Base-by-base conservation (phyloP, 202 grass and related monocot genomes). In the Cymbopogon flexuosus region DNA sequence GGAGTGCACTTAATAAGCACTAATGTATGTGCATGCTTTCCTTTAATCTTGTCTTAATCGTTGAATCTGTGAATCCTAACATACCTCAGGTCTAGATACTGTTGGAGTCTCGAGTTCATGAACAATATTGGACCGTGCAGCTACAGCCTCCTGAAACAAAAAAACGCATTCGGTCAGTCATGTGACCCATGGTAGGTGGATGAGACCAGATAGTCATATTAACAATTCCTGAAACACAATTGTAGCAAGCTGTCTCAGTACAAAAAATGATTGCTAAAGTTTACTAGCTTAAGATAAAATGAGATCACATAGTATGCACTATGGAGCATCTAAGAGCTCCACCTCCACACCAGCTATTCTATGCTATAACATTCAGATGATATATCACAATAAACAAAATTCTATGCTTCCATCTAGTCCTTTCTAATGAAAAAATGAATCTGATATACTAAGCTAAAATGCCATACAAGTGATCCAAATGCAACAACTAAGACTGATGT, bases 121-220 rank as follows among this genome's bases (percentile, higher is more conserved):
- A 45, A 88, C 80, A 71, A 88, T 68, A 43, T 81, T 93, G 64
- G 92, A 87, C 72, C 62, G 90, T 65, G 96, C 87, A 76, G 89
- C 83, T 62, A 99, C 78, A 54, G 92, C 92, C 80, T 99, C 96
- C 96, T 99, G 69, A 77, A 90, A 88, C 62, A 62, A 46, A 81
- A 78, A 64, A 27, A 86, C 56, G 13, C 13, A 49, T 76, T 84
- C 69, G 22, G n/a, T 42, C 52, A 62, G 73, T 33, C 22, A 52
- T 82, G 21, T 33, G 15, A 40, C 12, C 34, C 22, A 27, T 27
- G 34, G 43, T 33, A 66, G 36, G 30, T 30, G 40, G 11, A 67
- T 46, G 49, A 78, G 6, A 68, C 65, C 15, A 37, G 40, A 78
- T 42, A 65, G 10, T 47, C 29, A 11, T 52, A 16, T 52, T 19